A percentile compares a stretch with the other conserved stretches of the same genome.
phyloP scores from a whole-genome alignment of 2,329 filamentous ascomycete genomes.

The Ophiosphaerella herpotricha region DNA sequence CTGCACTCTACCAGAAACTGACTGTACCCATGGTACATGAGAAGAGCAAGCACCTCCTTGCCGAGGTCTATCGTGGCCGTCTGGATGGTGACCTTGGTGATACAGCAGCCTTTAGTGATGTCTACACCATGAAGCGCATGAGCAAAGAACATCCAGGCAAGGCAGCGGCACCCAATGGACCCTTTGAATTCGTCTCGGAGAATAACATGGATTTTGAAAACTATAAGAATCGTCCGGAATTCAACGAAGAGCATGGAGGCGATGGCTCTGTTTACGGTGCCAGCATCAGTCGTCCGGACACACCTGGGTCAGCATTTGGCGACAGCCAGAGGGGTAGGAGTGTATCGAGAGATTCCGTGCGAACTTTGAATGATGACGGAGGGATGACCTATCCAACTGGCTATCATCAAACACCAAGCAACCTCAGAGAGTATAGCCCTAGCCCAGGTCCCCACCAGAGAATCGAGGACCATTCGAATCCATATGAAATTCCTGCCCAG shows the following conservation, averaged over 20 bases:
- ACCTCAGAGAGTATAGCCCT: constrained; percentile 50
- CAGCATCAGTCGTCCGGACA: constrained; percentile 64
- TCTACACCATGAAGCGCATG: constrained; percentile 83
- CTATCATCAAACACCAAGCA: constrained; percentile 53
- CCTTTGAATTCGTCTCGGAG: constrained; percentile 90
- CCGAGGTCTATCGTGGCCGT: constrained; percentile 83
- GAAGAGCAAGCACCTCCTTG: constrained; percentile 83
- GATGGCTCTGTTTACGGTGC: constrained; percentile 63
- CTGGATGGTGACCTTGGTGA: constrained; percentile 63
- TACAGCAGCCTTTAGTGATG: constrained; percentile 79
- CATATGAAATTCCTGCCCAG: constrained; percentile 32
- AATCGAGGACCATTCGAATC: constrained; percentile 26
- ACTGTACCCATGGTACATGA: constrained; percentile 96
- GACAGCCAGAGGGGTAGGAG: constrained; percentile 31
- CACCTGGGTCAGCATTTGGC: constrained; percentile 53
- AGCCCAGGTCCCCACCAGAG: constrained; percentile 35
- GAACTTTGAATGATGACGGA: constrained; percentile 33
- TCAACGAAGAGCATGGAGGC: constrained; percentile 84
- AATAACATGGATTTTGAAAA: constrained; percentile 85
- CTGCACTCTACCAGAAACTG: constrained; percentile 83
- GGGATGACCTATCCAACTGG: constrained; percentile 53
- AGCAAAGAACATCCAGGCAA: constrained; percentile 62
- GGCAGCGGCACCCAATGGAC: constrained; percentile 44
- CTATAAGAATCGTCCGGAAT: constrained; percentile 88
- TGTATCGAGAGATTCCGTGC: constrained; percentile 30